Base-by-base conservation (phyloP, 331 rosid genomes). In the Malus hybrid region DNA sequence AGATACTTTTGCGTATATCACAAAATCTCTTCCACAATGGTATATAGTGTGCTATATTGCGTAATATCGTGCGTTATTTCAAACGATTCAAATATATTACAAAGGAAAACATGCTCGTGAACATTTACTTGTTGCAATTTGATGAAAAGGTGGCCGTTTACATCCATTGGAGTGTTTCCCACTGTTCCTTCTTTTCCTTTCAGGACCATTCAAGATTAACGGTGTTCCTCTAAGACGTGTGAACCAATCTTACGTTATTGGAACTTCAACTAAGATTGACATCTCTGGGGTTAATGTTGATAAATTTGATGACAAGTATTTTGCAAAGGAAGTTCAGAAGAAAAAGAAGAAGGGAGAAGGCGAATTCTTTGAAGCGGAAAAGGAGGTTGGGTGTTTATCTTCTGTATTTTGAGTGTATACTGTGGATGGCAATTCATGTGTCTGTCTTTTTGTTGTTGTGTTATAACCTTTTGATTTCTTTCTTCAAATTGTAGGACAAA, bases 401-500 rank as follows among this genome's bases (percentile, higher is more conserved):
- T 10, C 12, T 55, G 6, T 20, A 4, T 18, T 15, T 68, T 26
- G 2, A 0, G 1, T 46, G 58, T 52, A 1, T n/a, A 10, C 24
- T 6, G 22, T 10, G 20, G 6, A 12, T 66, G 30, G 19, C 9
- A 9, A 24, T 32, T 1, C 6, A 42, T 65, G 20, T 6, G 0
- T 18, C n/a, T 8, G 6, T 70, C 4, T 26, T n/a, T 72, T 70
- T 28, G 1, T 15, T 15, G 48, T 19, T 63, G 64, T 71, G 19
- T 6, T 62, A 63, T 80, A 32, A 73, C 26, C n/a, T 55, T 6
- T 6, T 70, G 14, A 26, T 29, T 42, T 10, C 3, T 67, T 72
- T 60, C 44, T 74, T 55, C 39, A n/a, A 8, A 72, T 71, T 79
- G 73, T 64, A 91, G 97, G 93, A 87, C 72, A 91, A 87, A 44